Conservation (phyloP, 1,284 basidiomycete species). For the Fomes fomentarius region DNA sequence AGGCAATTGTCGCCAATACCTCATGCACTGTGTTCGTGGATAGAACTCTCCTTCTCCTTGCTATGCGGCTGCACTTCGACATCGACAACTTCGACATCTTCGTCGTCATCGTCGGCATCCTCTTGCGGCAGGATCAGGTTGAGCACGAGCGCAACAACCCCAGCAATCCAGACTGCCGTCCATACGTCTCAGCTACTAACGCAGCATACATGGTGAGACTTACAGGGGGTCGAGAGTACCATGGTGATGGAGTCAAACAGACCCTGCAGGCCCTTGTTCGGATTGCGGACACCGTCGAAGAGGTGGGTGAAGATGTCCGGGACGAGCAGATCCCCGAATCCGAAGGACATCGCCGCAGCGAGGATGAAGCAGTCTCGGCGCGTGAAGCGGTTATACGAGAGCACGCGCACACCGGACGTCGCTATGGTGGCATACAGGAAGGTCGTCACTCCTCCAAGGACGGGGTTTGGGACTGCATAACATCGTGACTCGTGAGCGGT, state of each 20-base stretch:
- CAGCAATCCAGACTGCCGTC: slow-evolving; percentile 64
- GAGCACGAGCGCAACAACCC: slow-evolving; percentile 66
- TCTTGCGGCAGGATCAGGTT: slow-evolving; percentile 69
- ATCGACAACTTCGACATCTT: slow-evolving; percentile 32
- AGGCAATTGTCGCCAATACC: too few species aligned
- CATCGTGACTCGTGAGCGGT: too few species aligned
- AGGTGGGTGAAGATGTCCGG: slow-evolving; percentile 66
- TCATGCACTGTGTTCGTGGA: not conserved
- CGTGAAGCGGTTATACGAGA: slow-evolving; percentile 67
- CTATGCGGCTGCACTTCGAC: slow-evolving; percentile 29
- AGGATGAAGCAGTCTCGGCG: slow-evolving; percentile 81
- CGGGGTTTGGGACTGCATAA: slow-evolving; percentile 68
- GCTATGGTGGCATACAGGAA: slow-evolving; percentile 58
- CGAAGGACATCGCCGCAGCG: slow-evolving; percentile 72
- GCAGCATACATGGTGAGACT: too few species aligned
- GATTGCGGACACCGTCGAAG: slow-evolving; percentile 64
- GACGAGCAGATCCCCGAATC: slow-evolving; percentile 70
- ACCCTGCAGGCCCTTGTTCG: slow-evolving; percentile 65
- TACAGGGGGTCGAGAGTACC: slow-evolving; percentile 77
- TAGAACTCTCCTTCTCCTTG: slow-evolving; percentile 17
- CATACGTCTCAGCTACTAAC: too few species aligned
- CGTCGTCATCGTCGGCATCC: slow-evolving; percentile 35
- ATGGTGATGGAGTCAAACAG: slow-evolving; percentile 82
- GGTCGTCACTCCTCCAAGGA: slow-evolving; percentile 84
- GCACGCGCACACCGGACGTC: slow-evolving; percentile 70